These are phyloP conservation scores for Diaporthe batatas DNA, from an alignment of 2,329 filamentous ascomycete species.

Conservation along the genomic window DNA sequence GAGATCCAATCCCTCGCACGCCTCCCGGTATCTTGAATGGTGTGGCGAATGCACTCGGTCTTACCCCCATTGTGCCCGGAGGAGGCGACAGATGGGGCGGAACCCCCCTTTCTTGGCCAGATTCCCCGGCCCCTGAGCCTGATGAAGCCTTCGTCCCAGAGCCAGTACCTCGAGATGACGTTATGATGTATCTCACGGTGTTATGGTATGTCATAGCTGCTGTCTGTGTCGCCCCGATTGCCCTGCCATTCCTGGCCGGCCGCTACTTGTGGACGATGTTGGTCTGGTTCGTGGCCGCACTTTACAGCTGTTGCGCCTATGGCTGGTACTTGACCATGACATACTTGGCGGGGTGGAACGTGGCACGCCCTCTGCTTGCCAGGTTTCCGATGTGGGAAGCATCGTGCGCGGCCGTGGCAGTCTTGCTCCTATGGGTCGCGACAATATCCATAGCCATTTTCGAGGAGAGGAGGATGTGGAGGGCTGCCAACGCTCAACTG, in stretches of 20 bases:
- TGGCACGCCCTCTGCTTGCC: background rate
- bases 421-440: conserved; percentile 31
- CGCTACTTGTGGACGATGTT: background rate
- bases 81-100: background rate
- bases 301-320: background rate
- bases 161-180: background rate
- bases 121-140: background rate
- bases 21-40: background rate
- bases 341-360: background rate
- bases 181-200: conserved; percentile 4
- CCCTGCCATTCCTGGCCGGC: background rate
- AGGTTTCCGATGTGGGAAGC: conserved; percentile 9
- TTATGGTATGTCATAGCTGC: background rate
- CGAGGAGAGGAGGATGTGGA: conserved; percentile 47
- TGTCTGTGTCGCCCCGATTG: background rate
- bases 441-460: conserved; percentile 43
- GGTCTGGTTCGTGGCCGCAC: background rate
- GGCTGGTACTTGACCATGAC: background rate
- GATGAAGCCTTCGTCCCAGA: background rate
- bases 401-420: conserved; percentile 11
- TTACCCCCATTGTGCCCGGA: background rate
- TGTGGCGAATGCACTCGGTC: background rate
- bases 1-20: background rate
- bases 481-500: conserved; percentile 43
- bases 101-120: background rate